These are phyloP conservation scores for Sisymbrium irio DNA, from an alignment of 345 rosid species.

Conservation along the genomic window DNA sequence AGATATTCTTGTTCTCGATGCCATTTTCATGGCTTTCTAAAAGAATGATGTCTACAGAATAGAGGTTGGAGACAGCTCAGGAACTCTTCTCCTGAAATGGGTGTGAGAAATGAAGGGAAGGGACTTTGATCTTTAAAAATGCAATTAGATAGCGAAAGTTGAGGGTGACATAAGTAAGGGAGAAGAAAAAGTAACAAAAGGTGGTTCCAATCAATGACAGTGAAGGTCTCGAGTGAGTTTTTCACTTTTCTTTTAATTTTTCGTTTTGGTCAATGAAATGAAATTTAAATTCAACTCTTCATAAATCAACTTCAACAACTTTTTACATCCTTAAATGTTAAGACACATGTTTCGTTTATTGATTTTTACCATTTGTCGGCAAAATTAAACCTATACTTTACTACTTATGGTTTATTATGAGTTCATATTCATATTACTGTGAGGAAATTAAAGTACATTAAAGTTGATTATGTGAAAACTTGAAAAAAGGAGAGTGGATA, in stretches of 20 bases:
- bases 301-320: constrained; percentile 21
- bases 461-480: neutral
- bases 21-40: constrained; percentile 35
- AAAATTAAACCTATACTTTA: neutral
- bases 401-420: neutral
- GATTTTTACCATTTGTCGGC: neutral
- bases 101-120: constrained; percentile 4
- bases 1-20: neutral
- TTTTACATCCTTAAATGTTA: constrained; percentile 3
- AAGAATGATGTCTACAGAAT: constrained; percentile 1
- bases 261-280: constrained; percentile 21
- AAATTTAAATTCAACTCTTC: neutral
- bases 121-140: constrained; percentile 4
- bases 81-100: neutral
- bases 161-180: constrained; percentile 23
- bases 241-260: neutral
- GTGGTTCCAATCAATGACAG: constrained; percentile 34
- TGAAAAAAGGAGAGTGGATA: constrained; percentile 1
- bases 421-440: neutral
- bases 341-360: neutral
- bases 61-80: constrained; percentile 13
- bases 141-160: constrained; percentile 18
- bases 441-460: neutral
- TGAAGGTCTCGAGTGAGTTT: constrained; percentile 22
- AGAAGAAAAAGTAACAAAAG: constrained; percentile 8